A percentile compares a stretch with the other conserved stretches of the same genome.
Evolutionary conservation across 495 filamentous ascomycete species (phyloP).

Genomic region (Cercophora scortea): DNA sequence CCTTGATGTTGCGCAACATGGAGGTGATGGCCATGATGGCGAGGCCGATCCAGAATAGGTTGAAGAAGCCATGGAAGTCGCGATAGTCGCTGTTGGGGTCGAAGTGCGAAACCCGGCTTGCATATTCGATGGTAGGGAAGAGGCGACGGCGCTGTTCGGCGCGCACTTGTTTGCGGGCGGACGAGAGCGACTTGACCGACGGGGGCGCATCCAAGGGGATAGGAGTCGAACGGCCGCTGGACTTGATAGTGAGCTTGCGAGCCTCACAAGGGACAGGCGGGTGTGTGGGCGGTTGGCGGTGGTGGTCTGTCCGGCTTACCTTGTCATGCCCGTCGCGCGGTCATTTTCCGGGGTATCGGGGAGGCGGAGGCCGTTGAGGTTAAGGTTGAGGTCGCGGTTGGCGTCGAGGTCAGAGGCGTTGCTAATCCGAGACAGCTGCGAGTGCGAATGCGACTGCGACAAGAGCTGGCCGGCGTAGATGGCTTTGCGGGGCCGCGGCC

Average conservation of each 20-base stretch:
- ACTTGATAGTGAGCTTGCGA: not conserved
- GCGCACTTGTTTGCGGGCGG: conserved; percentile 75
- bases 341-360: conserved; percentile 24
- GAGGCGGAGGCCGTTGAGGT: conserved; percentile 6
- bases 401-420: conserved; percentile 24
- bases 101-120: conserved; percentile 91
- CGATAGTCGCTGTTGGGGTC: conserved; percentile 86
- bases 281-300: not conserved
- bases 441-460: not conserved
- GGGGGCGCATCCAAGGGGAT: conserved; percentile 86
- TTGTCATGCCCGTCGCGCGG: conserved; percentile 26
- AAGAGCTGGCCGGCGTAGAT: conserved; percentile 27
- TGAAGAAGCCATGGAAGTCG: conserved; percentile 95
- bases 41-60: conserved; percentile 93
- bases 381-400: conserved; percentile 5
- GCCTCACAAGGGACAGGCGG: not conserved
- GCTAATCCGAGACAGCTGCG: conserved; percentile 28
- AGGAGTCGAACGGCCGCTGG: conserved; percentile 81
- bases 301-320: conserved; percentile 16
- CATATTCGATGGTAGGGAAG: conserved; percentile 93
- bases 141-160: conserved; percentile 73
- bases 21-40: conserved; percentile 96
- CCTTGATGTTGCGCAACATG: conserved; percentile 84
- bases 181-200: conserved; percentile 76
- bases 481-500: conserved; percentile 37